These are phyloP conservation scores for Tetracladium marchalianum DNA, from an alignment of 495 filamentous ascomycete genomes.

Conservation along the genomic window DNA sequence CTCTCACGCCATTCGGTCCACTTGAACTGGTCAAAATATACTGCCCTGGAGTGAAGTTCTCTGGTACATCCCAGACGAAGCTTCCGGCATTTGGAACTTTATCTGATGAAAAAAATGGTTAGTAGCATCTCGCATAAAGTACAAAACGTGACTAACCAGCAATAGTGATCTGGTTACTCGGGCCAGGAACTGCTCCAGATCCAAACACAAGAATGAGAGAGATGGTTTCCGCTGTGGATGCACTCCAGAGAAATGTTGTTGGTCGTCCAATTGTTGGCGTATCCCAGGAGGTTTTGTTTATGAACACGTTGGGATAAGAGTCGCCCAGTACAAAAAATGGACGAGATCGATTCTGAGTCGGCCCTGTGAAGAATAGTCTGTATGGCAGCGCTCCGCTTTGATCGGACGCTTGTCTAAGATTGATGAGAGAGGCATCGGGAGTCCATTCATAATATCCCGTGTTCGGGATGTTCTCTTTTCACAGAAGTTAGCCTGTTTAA, in stretches of 20 bases:
- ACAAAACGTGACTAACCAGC: not conserved
- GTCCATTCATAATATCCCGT: not conserved
- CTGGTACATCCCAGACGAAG: conserved; percentile 7
- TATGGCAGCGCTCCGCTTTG: not conserved
- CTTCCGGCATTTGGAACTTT: conserved; percentile 5
- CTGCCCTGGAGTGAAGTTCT: conserved; percentile 1
- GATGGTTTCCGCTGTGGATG: not conserved
- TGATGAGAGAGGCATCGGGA: not conserved
- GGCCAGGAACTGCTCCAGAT: not conserved
- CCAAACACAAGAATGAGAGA: conserved; percentile 1
- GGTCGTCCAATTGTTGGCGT: not conserved
- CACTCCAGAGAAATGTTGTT: conserved; percentile 1
- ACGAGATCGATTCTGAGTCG: not conserved
- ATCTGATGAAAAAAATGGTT: not conserved
- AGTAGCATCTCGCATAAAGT: not conserved
- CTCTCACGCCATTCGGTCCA: conserved; percentile 1
- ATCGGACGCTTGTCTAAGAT: not conserved
- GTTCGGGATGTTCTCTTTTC: not conserved
- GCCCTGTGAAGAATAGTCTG: not conserved
- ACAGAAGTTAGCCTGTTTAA: not conserved
- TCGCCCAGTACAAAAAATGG: not conserved
- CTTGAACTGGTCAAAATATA: not conserved
- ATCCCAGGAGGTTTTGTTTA: not conserved
- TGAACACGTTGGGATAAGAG: not conserved
- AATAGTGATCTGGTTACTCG: conserved; percentile 3